Percentiles rank a stretch among this genome's conserved stretches.
phyloP scores from a whole-genome alignment of 2,329 filamentous ascomycete species.

The Tolypocladium tropicale region DNA sequence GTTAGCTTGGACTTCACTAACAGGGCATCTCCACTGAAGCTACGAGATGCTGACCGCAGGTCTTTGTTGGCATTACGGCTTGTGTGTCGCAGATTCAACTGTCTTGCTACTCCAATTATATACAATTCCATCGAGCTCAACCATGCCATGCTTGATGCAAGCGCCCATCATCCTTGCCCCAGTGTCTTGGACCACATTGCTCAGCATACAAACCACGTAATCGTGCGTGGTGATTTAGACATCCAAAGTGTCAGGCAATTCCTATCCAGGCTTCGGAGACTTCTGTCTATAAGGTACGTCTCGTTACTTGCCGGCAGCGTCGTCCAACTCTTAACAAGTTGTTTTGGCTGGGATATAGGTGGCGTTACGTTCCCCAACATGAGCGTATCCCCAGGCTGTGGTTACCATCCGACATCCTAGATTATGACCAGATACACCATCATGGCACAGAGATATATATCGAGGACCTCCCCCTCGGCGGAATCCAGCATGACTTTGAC shows the following conservation, averaged over 20 bases:
- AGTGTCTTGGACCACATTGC: constrained; percentile 23
- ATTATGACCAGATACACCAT: constrained; percentile 15
- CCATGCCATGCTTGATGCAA: constrained; percentile 21
- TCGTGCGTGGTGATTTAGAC: constrained; percentile 28
- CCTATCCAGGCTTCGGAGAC: constrained; percentile 22
- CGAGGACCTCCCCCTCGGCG: constrained; percentile 29
- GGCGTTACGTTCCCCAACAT: constrained; percentile 23
- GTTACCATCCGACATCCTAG: constrained; percentile 28
- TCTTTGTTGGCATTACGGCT: background rate
- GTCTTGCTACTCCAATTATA: constrained; percentile 28
- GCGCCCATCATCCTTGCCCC: constrained; percentile 21
- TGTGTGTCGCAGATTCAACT: background rate
- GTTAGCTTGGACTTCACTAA: background rate
- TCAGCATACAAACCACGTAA: constrained; percentile 28
- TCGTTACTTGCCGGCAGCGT: background rate
- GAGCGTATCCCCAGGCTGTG: constrained; percentile 19
- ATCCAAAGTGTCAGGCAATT: constrained; percentile 23
- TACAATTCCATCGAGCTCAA: constrained; percentile 30
- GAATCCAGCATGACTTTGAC: constrained; percentile 21
- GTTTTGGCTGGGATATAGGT: constrained; percentile 16
- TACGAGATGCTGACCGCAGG: background rate
- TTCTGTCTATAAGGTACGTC: constrained; percentile 29
- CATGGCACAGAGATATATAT: constrained; percentile 24
- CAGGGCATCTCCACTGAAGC: background rate
- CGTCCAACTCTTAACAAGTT: background rate